Evolutionary conservation across 2,329 filamentous ascomycete genomes (phyloP), one percentile per base, ranked within the genome.

Genomic region (Exophiala mesophila): DNA sequence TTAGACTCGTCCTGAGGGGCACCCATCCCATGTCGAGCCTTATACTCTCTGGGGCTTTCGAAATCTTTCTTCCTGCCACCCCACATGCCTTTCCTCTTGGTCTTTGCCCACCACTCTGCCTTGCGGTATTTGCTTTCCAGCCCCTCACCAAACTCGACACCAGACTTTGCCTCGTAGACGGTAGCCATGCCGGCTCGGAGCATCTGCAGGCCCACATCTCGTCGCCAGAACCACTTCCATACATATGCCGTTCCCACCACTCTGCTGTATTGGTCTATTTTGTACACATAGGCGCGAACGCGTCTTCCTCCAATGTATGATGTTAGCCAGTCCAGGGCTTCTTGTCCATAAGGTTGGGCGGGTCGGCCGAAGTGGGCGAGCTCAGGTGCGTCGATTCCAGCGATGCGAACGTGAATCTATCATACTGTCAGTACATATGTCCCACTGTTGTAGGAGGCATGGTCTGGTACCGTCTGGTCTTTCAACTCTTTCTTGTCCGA

Each of bases 311-410:
- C 67, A 7, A 97, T 71, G 61, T 88, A 87, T 4, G 67, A 66
- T 12, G 76, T 80, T n/a, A 98, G 75, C 81, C 87, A 97, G 13
- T 77, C 68, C 39, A 90, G 71, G 5, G 92, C 88, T 64, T 97
- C 90, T 45, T 78, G 73, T 3, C 86, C 76, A 61, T 80, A 88
- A 1, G 89, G 90, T 65, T 98, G 92, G 7, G 82, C 85, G 18
- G 87, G 83, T 37, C 81, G 78, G 40, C 94, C 94, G 65, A 96
- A 98, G 64, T 98, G 92, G 6, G 89, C 83, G 42, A 85, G 73
- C 67, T 98, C 92, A 2, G 92, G 92, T 8, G 94, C 92, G 64
- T 98, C 92, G 41, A 98, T 71, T 36, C 92, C 92, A 12, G 92
- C 92, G 43, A 98, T 74, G 19, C 92, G 85, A 43, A 98, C 77